A percentile compares a stretch with the other conserved stretches of the same genome.
Evolutionary conservation across 257 asterid species (phyloP).

Genomic region (Primulina huaijiensis): DNA sequence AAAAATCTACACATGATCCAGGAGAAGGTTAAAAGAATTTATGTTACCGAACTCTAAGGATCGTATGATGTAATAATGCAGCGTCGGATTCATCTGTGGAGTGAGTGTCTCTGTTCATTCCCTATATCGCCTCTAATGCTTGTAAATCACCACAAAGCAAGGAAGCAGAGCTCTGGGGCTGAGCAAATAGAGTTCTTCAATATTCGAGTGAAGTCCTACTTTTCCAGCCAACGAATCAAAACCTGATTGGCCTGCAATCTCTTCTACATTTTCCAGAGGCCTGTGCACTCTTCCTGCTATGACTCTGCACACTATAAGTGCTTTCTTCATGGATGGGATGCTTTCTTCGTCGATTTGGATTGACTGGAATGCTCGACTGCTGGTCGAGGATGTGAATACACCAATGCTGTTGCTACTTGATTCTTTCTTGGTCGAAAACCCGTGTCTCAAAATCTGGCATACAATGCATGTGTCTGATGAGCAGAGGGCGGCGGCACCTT

Average conservation of each 20-base stretch:
- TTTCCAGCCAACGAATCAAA: slow-evolving; percentile 31
- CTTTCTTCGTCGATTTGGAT: neutral
- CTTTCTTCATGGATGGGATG: neutral
- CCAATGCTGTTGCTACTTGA: neutral
- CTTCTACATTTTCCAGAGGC: neutral
- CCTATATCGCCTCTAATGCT: slow-evolving; percentile 21
- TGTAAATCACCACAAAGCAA: slow-evolving; percentile 85
- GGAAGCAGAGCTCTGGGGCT: slow-evolving; percentile 86
- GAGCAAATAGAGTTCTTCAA: slow-evolving; percentile 86
- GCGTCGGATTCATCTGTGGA: neutral
- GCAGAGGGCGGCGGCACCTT: slow-evolving; percentile 57
- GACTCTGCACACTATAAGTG: neutral
- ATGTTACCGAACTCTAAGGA: neutral
- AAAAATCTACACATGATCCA: neutral
- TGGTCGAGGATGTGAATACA: neutral
- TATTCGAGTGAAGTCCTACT: slow-evolving; percentile 63
- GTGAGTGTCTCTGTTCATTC: neutral
- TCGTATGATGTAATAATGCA: neutral
- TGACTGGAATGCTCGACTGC: neutral
- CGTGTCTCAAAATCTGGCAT: slow-evolving; percentile 52
- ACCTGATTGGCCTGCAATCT: neutral
- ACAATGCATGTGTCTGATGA: slow-evolving; percentile 55
- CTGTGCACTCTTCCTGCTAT: neutral
- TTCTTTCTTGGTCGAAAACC: neutral
- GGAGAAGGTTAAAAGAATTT: neutral